Evolutionary conservation across 345 rosid genomes (phyloP), one percentile per base, ranked within the genome.

Genomic region (Brassica rapa): DNA sequence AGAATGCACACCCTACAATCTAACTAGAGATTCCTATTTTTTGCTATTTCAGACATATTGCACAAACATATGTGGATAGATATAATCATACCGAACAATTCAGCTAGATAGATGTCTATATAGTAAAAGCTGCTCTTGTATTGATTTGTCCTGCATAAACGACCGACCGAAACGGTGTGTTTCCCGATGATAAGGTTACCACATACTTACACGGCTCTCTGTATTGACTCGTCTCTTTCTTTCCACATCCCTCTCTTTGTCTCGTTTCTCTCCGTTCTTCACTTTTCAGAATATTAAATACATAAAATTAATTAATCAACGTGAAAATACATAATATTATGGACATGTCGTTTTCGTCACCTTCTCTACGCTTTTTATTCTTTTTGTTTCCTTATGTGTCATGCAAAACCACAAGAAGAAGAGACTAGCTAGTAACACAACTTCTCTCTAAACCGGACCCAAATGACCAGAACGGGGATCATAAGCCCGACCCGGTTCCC

Each of bases 381-480:
- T 19, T 77, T 77, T 56, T 77, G 81, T 56, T 19, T 77, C 67
- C 66, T 12, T 51, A 37, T 15, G 57, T 63, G 75, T 59, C 66
- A 71, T 59, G 37, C 56, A 37, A 62, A 56, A 35, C 66, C 81
- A 37, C 76, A 77, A 53, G n/a, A 63, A 19, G 1, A 53, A 24
- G 24, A 55, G 41, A 61, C 41, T n/a, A 69, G 51, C 3, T 32
- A 35, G 41, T 14, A 49, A 49, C 56, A 53, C 23, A 15, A 15
- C 15, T 12, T 71, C 12, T 64, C 61, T 27, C 49, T 27, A 71
- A 63, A 33, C 74, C 27, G 6, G 39, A 16, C 43, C 5, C 71
- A 77, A 70, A 93, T 85, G 90, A 86, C 81, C 87, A 87, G 79
- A 73, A 89, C 75, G 77, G 86, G 82, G 66, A 64, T 82, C 37